Evolutionary conservation across 257 asterid genomes (phyloP).

Genomic region (Scutellaria minor): DNA sequence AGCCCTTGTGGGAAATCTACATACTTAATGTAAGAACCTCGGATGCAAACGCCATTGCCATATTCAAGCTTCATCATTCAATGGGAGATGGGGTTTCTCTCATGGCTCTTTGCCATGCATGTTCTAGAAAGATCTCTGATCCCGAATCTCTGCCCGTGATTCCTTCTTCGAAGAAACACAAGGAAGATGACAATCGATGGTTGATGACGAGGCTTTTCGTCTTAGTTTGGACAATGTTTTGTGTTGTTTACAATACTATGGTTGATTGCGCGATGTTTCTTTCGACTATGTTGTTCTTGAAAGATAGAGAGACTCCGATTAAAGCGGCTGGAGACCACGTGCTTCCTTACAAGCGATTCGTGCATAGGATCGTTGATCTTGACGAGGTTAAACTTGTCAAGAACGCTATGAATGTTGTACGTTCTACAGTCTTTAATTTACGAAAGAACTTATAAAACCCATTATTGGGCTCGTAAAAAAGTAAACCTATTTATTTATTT

Average conservation of each 20-base stretch:
- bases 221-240: conserved; percentile 30
- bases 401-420: conserved; percentile 51
- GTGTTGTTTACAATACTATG: conserved; percentile 34
- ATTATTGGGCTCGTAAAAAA: too few species aligned
- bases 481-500: background rate
- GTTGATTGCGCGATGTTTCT: conserved; percentile 32
- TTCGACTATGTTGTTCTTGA: conserved; percentile 37
- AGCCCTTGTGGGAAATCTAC: conserved; percentile 58
- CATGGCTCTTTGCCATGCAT: conserved; percentile 40
- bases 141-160: conserved; percentile 43
- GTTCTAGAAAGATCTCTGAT: conserved; percentile 40
- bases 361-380: conserved; percentile 41
- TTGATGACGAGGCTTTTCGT: conserved; percentile 1
- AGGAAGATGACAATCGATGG: background rate
- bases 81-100: conserved; percentile 57
- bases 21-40: conserved; percentile 49
- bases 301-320: conserved; percentile 45
- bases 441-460: too few species aligned
- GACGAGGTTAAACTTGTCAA: conserved; percentile 57
- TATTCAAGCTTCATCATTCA: conserved; percentile 48
- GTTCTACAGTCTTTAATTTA: background rate
- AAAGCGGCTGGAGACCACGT: conserved; percentile 31
- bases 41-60: conserved; percentile 36
- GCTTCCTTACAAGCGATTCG: conserved; percentile 33
- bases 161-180: conserved; percentile 23